Evolutionary conservation across 371 early-diverging fungal genomes (phyloP).

Genomic region (Vairimorpha necatrix): DNA sequence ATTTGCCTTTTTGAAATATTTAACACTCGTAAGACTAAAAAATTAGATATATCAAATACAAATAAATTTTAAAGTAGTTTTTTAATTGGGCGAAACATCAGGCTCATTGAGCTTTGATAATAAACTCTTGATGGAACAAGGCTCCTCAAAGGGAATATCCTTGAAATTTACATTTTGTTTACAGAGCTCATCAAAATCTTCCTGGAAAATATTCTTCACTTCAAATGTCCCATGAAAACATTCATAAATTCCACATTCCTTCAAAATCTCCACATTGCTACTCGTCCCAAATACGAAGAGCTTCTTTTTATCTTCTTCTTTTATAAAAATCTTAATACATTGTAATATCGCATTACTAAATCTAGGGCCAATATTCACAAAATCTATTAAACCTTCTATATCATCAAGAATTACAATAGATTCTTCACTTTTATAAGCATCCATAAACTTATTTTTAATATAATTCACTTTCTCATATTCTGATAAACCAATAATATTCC

Average conservation of each 20-base stretch:
- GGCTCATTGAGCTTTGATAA: slow-evolving; percentile 45
- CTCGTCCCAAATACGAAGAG: slow-evolving; percentile 65
- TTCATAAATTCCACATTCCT: slow-evolving; percentile 58
- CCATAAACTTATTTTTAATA: slow-evolving; percentile 74
- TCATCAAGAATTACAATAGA: slow-evolving; percentile 91
- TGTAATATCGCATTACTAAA: slow-evolving; percentile 92
- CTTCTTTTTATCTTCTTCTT: slow-evolving; percentile 59
- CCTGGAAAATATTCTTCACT: slow-evolving; percentile 31
- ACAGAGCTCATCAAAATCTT: slow-evolving; percentile 54
- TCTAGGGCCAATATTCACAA: slow-evolving; percentile 91
- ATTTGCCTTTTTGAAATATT: too few relatives aligned
- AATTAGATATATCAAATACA: not conserved
- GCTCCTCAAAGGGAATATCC: slow-evolving; percentile 40
- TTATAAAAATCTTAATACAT: slow-evolving; percentile 70
- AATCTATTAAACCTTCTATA: slow-evolving; percentile 87
- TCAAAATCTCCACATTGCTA: slow-evolving; percentile 45
- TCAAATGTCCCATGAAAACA: slow-evolving; percentile 50
- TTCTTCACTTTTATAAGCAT: slow-evolving; percentile 90
- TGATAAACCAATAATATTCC: slow-evolving; percentile 84
- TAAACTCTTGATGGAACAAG: slow-evolving; percentile 50
- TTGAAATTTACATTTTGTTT: slow-evolving; percentile 53
- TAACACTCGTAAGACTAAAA: too few relatives aligned
- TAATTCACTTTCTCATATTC: slow-evolving; percentile 82
- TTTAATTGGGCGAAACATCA: slow-evolving; percentile 42
- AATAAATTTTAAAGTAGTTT: too few relatives aligned